These are phyloP conservation scores for Castanospermum australe DNA, from an alignment of 306 rosid species.

Conservation along the genomic window DNA sequence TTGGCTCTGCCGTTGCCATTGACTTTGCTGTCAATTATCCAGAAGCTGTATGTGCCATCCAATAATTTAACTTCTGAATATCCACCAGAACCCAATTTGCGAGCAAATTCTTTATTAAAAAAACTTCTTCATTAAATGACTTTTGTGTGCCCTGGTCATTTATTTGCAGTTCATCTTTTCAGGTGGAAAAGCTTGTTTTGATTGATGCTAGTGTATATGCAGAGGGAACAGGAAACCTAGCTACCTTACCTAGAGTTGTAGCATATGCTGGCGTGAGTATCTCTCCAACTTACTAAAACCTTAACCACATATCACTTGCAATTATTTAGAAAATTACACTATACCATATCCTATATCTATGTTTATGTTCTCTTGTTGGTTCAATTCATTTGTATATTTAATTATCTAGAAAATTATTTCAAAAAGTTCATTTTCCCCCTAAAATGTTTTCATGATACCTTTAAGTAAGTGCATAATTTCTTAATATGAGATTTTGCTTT, in stretches of 20 bases:
- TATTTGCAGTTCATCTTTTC: constrained; percentile 43
- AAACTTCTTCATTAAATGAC: constrained; percentile 12
- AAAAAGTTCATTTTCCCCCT: not conserved
- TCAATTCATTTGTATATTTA: not conserved
- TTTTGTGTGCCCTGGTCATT: constrained; percentile 24
- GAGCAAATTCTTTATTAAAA: not conserved
- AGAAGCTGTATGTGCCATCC: constrained; percentile 69
- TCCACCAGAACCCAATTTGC: not conserved
- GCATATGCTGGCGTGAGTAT: constrained; percentile 86
- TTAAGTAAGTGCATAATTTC: not conserved
- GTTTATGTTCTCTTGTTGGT: not conserved
- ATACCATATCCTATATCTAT: not conserved
- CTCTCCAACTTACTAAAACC: constrained; percentile 6
- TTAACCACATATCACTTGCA: not conserved
- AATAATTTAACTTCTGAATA: constrained; percentile 28
- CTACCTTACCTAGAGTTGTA: constrained; percentile 58
- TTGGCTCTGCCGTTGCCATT: constrained; percentile 95
- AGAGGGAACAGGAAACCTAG: constrained; percentile 74
- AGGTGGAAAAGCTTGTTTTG: constrained; percentile 92
- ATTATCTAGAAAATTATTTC: not conserved
- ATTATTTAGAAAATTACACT: not conserved
- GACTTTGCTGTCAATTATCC: constrained; percentile 88
- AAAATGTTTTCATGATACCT: not conserved
- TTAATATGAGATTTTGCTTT: not conserved
- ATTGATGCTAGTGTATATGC: constrained; percentile 92